A percentile compares a stretch with the other conserved stretches of the same genome.
Evolutionary conservation across 768 basidiomycete species (phyloP).

Genomic region (Trametes maxima): DNA sequence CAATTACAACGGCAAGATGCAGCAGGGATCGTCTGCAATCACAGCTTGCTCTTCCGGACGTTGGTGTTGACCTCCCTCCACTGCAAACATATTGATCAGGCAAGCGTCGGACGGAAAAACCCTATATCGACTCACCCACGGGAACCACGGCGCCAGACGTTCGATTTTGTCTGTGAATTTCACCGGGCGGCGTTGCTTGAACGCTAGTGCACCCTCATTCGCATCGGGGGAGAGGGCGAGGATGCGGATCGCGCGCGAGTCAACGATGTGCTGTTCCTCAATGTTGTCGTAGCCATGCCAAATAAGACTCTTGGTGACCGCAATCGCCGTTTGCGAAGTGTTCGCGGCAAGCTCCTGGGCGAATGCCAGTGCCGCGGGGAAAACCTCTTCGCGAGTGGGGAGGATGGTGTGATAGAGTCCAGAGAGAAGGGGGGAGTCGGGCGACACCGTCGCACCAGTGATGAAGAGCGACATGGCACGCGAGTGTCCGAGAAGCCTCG

Average conservation of each 20-base stretch:
- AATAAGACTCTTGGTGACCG: slow-evolving; percentile 54
- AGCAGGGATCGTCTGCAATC: neutral
- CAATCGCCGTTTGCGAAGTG: slow-evolving; percentile 53
- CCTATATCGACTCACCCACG: slow-evolving; percentile 47
- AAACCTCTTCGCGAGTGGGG: slow-evolving; percentile 52
- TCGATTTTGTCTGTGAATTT: slow-evolving; percentile 47
- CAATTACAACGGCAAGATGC: neutral
- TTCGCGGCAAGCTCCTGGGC: slow-evolving; percentile 53
- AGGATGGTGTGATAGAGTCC: slow-evolving; percentile 51
- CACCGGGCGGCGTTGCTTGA: slow-evolving; percentile 48
- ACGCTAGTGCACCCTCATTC: slow-evolving; percentile 50
- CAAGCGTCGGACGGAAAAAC: neutral
- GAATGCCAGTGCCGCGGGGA: slow-evolving; percentile 53
- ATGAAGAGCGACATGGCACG: slow-evolving; percentile 54
- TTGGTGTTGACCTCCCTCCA: slow-evolving; percentile 41
- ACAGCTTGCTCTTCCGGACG: slow-evolving; percentile 41
- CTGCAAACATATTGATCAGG: slow-evolving; percentile 27
- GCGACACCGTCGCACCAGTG: slow-evolving; percentile 46
- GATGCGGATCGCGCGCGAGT: slow-evolving; percentile 50
- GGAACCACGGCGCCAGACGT: slow-evolving; percentile 43
- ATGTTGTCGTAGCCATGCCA: slow-evolving; percentile 51
- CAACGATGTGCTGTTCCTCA: slow-evolving; percentile 57
- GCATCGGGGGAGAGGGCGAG: slow-evolving; percentile 44
- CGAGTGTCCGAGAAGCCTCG: slow-evolving; percentile 54
- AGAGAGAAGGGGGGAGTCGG: slow-evolving; percentile 46